Conservation (phyloP, 768 basidiomycete species). For the Psilocybe tampanensis region DNA sequence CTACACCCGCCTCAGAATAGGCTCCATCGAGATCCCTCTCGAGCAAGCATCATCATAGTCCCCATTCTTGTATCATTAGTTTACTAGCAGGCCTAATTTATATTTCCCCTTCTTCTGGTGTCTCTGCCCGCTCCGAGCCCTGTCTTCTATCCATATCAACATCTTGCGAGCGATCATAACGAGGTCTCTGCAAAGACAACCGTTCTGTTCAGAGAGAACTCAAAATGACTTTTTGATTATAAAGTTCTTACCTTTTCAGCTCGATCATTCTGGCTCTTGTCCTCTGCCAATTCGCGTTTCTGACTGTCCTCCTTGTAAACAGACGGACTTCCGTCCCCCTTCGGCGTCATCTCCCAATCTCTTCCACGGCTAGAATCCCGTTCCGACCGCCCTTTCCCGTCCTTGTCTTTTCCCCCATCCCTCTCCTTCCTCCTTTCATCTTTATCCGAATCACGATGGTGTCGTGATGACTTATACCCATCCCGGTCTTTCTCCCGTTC, state of each 20-base stretch:
- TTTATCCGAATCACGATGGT: constrained; percentile 52
- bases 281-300: constrained; percentile 51
- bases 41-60: constrained; percentile 23
- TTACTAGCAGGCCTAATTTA: constrained; percentile 14
- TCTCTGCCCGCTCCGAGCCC: constrained; percentile 60
- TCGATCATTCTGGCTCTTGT: constrained; percentile 53
- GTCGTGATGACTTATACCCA: constrained; percentile 46
- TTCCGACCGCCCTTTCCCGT: constrained; percentile 35
- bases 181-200: constrained; percentile 45
- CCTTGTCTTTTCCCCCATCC: constrained; percentile 44
- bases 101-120: constrained; percentile 89
- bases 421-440: constrained; percentile 57
- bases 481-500: constrained; percentile 45
- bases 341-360: constrained; percentile 53
- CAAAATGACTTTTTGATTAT: too few relatives aligned
- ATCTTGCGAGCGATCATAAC: constrained; percentile 50
- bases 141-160: constrained; percentile 47
- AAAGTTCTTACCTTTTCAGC: constrained; percentile 75
- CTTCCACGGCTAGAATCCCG: constrained; percentile 35
- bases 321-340: constrained; percentile 38
- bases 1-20: constrained; percentile 93
- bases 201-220: constrained; percentile 17
- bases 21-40: constrained; percentile 62
- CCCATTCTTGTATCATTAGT: constrained; percentile 14
- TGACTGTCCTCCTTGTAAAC: constrained; percentile 51